Conservation (phyloP, 805 yeast genomes). For the Metschnikowia corniflorae region DNA sequence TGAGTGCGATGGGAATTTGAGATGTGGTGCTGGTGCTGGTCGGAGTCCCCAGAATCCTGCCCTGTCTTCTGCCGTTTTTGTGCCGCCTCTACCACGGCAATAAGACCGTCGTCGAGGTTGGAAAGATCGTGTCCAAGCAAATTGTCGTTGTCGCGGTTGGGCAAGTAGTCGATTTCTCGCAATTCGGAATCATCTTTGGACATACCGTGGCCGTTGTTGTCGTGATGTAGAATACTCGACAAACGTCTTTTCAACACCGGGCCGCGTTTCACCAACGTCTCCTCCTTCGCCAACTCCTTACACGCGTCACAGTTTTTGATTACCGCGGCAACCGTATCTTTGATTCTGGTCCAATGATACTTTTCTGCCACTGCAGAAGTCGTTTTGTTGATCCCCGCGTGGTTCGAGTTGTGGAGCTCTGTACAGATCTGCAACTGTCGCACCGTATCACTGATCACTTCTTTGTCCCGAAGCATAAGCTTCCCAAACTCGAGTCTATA, state of each 20-base stretch:
- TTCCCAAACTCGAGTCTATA: constrained; percentile 70
- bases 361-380: constrained; percentile 72
- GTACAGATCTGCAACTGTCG: constrained; percentile 73
- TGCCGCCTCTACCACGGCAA: constrained; percentile 61
- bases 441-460: constrained; percentile 75
- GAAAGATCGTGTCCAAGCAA: constrained; percentile 40
- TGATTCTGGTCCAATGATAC: constrained; percentile 89
- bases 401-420: constrained; percentile 64
- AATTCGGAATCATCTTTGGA: neutral
- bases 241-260: constrained; percentile 1
- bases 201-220: neutral
- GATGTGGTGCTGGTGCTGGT: neutral
- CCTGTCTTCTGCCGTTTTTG: constrained; percentile 36
- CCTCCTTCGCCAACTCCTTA: constrained; percentile 42
- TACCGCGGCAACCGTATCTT: constrained; percentile 79
- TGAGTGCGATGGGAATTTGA: constrained; percentile 3
- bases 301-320: constrained; percentile 76
- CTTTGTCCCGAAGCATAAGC: constrained; percentile 70
- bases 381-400: constrained; percentile 86
- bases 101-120: constrained; percentile 43
- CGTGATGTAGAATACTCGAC: neutral
- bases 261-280: constrained; percentile 12
- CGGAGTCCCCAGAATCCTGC: constrained; percentile 11
- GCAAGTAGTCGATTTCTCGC: constrained; percentile 26
- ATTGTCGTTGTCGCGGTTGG: constrained; percentile 24